These are phyloP conservation scores for Cudoniella acicularis DNA, from an alignment of 495 filamentous ascomycete species.

Conservation along the genomic window DNA sequence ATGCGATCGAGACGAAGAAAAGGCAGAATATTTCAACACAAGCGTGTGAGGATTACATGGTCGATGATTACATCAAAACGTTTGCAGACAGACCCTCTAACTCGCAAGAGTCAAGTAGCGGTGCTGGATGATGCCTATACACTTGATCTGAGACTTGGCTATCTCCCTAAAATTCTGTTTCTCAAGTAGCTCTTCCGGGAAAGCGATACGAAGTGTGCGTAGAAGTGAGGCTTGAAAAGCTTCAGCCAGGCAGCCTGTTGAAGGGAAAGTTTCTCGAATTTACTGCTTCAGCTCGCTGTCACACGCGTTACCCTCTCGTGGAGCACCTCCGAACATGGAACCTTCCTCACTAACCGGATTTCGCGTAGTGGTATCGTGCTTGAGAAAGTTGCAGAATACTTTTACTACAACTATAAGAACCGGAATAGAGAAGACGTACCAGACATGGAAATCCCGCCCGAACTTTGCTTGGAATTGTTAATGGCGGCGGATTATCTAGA, in stretches of 20 bases:
- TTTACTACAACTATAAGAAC: slow-evolving; percentile 84
- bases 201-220: background rate
- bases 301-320: background rate
- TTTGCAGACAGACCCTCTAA: slow-evolving; percentile 24
- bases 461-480: slow-evolving; percentile 75
- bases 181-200: background rate
- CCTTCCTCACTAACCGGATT: background rate
- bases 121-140: slow-evolving; percentile 48
- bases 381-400: slow-evolving; percentile 89
- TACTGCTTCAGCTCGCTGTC: background rate
- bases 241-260: background rate
- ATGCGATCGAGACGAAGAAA: too few species aligned
- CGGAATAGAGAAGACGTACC: slow-evolving; percentile 71
- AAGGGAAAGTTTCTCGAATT: background rate
- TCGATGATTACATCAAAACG: slow-evolving; percentile 27
- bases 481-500: slow-evolving; percentile 73
- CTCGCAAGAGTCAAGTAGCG: slow-evolving; percentile 24
- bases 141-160: slow-evolving; percentile 53
- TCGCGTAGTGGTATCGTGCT: slow-evolving; percentile 67
- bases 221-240: background rate
- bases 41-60: background rate
- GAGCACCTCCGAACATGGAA: background rate
- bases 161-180: background rate
- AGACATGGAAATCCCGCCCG: slow-evolving; percentile 81
- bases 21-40: too few species aligned